Conservation (phyloP, 352 stramenopile species). For the Globisporangium yorkense region DNA sequence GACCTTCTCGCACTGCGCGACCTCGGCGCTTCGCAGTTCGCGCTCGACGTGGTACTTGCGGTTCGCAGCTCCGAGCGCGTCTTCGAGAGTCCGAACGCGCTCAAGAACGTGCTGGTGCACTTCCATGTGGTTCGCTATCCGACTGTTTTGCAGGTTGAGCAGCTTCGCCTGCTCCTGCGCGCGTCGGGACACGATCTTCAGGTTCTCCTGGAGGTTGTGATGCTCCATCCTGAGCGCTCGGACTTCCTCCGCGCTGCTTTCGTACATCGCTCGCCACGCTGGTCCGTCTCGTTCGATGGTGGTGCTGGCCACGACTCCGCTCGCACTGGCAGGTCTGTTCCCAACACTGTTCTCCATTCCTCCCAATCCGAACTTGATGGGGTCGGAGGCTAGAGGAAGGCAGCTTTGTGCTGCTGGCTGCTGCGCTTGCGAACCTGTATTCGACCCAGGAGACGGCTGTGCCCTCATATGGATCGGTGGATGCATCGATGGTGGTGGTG, state of each 20-base stretch:
- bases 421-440: neutral
- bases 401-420: neutral
- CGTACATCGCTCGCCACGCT: conserved; percentile 21
- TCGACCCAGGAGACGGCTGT: neutral
- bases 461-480: neutral
- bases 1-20: conserved; percentile 48
- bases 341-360: neutral
- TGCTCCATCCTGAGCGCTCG: conserved; percentile 23
- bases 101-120: conserved; percentile 56
- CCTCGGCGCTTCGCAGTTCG: conserved; percentile 41
- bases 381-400: neutral
- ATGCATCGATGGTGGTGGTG: neutral
- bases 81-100: conserved; percentile 40
- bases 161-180: conserved; percentile 65
- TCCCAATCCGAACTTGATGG: neutral
- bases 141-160: conserved; percentile 48
- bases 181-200: conserved; percentile 46
- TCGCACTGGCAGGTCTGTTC: neutral
- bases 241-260: conserved; percentile 17
- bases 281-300: neutral
- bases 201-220: conserved; percentile 39
- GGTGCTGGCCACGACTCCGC: neutral
- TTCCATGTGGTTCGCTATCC: conserved; percentile 42
- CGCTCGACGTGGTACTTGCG: conserved; percentile 43
- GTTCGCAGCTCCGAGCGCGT: conserved; percentile 28